Base-by-base conservation (phyloP, 441 rosid species). In the Adansonia grandidieri region DNA sequence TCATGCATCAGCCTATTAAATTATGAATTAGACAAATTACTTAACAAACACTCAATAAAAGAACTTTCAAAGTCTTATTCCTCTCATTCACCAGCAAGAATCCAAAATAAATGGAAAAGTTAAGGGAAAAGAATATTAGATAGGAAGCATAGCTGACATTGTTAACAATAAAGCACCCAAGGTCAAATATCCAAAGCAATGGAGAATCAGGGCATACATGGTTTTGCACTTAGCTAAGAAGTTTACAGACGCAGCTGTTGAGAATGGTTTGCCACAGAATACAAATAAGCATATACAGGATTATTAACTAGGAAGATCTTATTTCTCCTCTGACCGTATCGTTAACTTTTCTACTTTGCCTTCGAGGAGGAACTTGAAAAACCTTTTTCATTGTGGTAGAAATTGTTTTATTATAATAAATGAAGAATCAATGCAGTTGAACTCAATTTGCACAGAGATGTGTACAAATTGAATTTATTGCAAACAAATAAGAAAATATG, bases 1-100 rank as follows among this genome's bases (percentile, higher is more conserved):
- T 92, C 97, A 82, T 90, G 92, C 91, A 84, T 84, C 78, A 86
- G 74, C 92, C 97, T 92, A 66, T 82, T 80, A 74, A 81, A 65
- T 48, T 53, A 75, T 32, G 54, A 73, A 81, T 83, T 4, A 47
- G 60, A 66, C 71, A 70, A 24, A 37, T 80, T 83, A 47, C 66
- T 58, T 62, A 45, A 61, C 71, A 20, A 73, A 17, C 51, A 75
- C 56, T 40, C 28, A 37, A 40, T 9, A 68, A 47, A 37, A 14
- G 58, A 32, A 57, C 48, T 32, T 37, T 17, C 28, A 71, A 64
- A 71, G 65, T 71, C 32, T 50, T 71, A 7, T 28, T 11, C n/a
- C n/a, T 54, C 53, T 40, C 48, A 9, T 74, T 58, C 24, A 51
- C 66, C 58, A 56, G 32, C 57, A 63, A 44, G 71, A 11, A 10